phyloP scores from a whole-genome alignment of 345 rosid species.

The Ricinus communis region DNA sequence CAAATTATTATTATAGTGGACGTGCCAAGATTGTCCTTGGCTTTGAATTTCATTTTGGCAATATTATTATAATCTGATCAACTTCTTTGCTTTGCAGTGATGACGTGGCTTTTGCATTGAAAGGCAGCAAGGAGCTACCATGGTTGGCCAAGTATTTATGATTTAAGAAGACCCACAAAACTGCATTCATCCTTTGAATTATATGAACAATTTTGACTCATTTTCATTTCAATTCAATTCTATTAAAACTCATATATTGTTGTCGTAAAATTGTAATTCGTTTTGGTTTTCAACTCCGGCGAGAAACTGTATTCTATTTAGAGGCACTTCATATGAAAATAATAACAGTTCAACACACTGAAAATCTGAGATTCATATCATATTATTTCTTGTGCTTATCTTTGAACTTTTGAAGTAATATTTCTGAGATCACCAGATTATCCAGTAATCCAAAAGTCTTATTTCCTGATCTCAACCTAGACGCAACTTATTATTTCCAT shows the following conservation, averaged over 20 bases:
- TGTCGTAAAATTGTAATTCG: not conserved
- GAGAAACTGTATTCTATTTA: not conserved
- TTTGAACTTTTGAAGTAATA: not conserved
- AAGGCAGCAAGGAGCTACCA: slow-evolving; percentile 72
- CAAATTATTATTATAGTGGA: too few relatives aligned
- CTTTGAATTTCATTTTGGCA: not conserved
- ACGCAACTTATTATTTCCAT: too few relatives aligned
- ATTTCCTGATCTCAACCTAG: too few relatives aligned
- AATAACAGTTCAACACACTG: not conserved
- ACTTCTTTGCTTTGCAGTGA: slow-evolving; percentile 54
- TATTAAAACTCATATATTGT: not conserved
- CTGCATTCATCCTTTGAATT: slow-evolving; percentile 11
- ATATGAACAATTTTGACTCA: slow-evolving; percentile 33
- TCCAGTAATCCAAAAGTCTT: too few relatives aligned
- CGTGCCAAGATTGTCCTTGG: not conserved
- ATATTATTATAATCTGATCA: slow-evolving; percentile 10
- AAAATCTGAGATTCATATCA: not conserved
- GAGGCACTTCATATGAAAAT: not conserved
- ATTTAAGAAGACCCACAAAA: slow-evolving; percentile 15
- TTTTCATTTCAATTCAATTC: not conserved
- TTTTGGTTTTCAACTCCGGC: slow-evolving; percentile 6
- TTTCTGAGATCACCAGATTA: too few relatives aligned
- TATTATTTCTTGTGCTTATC: not conserved
- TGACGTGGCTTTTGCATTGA: slow-evolving; percentile 87
- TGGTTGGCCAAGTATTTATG: slow-evolving; percentile 83